phyloP scores from a whole-genome alignment of 2,329 filamentous ascomycete genomes.

The Alternaria arborescens region DNA sequence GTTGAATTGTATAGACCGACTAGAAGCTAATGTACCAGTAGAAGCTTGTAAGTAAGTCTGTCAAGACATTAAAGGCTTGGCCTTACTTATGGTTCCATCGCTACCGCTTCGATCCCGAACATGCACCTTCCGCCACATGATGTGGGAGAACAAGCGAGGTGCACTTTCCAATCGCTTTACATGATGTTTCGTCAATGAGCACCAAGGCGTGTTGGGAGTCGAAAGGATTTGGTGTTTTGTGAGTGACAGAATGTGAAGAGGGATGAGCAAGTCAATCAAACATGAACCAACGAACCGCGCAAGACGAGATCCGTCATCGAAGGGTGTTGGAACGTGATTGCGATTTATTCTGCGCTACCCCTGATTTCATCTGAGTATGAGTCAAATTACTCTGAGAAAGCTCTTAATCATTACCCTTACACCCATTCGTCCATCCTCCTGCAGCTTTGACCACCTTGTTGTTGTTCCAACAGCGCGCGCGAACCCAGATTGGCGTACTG shows the following conservation, averaged over 20 bases:
- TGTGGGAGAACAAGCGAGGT: neutral
- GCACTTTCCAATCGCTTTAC: too few species aligned
- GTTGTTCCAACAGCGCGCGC: conserved; percentile 1
- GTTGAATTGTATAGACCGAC: conserved; percentile 24
- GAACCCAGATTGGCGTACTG: neutral
- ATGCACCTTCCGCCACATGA: neutral
- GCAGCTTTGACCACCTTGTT: conserved; percentile 7
- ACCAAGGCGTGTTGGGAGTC: too few species aligned
- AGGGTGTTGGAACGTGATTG: too few species aligned
- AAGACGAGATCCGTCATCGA: too few species aligned
- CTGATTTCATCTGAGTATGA: too few species aligned
- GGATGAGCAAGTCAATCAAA: too few species aligned
- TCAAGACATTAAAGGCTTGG: neutral
- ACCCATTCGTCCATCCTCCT: neutral
- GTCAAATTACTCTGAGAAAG: too few species aligned
- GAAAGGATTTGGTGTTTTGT: too few species aligned
- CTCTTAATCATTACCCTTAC: neutral
- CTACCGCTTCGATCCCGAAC: neutral
- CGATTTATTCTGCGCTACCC: too few species aligned
- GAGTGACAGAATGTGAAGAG: too few species aligned
- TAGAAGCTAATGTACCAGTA: neutral
- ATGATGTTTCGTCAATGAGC: too few species aligned
- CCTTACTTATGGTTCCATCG: neutral
- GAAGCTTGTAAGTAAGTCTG: neutral
- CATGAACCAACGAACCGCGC: too few species aligned